Percentiles rank a stretch among this genome's conserved stretches.
Evolutionary conservation across 257 asterid species (phyloP).

Genomic region (Solanum appendiculatum): DNA sequence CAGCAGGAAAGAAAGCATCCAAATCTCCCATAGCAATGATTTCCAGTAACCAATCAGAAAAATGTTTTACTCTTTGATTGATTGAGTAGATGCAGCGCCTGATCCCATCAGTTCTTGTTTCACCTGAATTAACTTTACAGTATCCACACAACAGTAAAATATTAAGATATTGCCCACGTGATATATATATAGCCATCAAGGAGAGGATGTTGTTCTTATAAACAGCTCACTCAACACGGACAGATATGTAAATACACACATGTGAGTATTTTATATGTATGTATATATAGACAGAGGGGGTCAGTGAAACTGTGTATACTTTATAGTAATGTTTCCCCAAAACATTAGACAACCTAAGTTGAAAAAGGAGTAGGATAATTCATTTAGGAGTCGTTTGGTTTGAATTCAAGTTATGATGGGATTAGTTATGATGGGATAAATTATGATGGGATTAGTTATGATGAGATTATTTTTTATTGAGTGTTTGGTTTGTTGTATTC

Average conservation of each 20-base stretch:
- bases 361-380: not conserved
- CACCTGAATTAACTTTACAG: constrained; percentile 13
- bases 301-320: not conserved
- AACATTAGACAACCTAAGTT: not conserved
- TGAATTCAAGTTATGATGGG: too few species aligned
- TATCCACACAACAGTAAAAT: not conserved
- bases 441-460: too few species aligned
- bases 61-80: constrained; percentile 28
- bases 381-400: not conserved
- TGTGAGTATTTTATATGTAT: not conserved
- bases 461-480: too few species aligned
- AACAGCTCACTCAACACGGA: not conserved
- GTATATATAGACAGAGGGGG: not conserved
- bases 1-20: constrained; percentile 35
- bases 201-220: not conserved
- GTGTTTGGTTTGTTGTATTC: too few species aligned
- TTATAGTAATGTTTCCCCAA: not conserved
- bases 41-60: constrained; percentile 50
- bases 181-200: not conserved
- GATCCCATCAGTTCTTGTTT: constrained; percentile 15
- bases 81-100: constrained; percentile 35
- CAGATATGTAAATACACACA: not conserved
- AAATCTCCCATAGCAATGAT: constrained; percentile 40
- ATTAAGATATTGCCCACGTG: not conserved
- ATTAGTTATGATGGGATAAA: too few species aligned